Percentiles rank a stretch among this genome's conserved stretches.
phyloP scores from a whole-genome alignment of 139 green algal species.

The Tetraselmis striata region DNA sequence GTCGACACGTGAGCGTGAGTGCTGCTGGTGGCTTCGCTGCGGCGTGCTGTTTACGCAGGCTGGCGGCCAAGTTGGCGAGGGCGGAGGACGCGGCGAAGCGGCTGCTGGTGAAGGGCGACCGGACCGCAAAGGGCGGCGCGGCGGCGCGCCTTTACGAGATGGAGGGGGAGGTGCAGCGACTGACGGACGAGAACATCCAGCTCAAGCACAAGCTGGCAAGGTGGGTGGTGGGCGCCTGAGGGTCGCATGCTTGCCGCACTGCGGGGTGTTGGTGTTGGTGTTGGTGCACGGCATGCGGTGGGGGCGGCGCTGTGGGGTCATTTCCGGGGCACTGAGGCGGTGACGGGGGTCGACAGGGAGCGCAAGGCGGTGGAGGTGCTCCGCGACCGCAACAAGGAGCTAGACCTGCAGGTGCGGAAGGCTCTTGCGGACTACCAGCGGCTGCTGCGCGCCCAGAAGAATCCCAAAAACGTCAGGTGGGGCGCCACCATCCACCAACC shows the following conservation, averaged over 20 bases:
- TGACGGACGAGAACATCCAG: slow-evolving; percentile 45
- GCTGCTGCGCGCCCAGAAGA: background rate
- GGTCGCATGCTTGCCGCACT: no score
- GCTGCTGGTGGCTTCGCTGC: no score
- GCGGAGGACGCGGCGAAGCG: slow-evolving; percentile 73
- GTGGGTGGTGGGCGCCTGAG: slow-evolving; percentile 17
- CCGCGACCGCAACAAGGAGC: background rate
- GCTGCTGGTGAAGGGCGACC: slow-evolving; percentile 44
- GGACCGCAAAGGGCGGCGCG: slow-evolving; percentile 38
- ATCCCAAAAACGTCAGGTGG: background rate
- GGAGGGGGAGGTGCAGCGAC: slow-evolving; percentile 39
- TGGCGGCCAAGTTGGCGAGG: slow-evolving; percentile 59
- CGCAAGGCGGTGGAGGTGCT: background rate
- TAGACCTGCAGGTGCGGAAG: background rate
- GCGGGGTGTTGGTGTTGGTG: no score
- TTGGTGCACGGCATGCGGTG: no score
- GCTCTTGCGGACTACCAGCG: background rate
- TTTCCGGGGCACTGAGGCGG: no score
- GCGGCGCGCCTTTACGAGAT: slow-evolving; percentile 56
- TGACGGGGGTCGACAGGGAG: background rate
- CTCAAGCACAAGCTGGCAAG: slow-evolving; percentile 40
- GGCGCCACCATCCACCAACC: no score
- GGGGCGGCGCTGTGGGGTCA: no score
- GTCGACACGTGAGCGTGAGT: no score
- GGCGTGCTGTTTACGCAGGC: slow-evolving; percentile 27